phyloP scores from a whole-genome alignment of 1,284 basidiomycete genomes.

The Chalciporus sp. region DNA sequence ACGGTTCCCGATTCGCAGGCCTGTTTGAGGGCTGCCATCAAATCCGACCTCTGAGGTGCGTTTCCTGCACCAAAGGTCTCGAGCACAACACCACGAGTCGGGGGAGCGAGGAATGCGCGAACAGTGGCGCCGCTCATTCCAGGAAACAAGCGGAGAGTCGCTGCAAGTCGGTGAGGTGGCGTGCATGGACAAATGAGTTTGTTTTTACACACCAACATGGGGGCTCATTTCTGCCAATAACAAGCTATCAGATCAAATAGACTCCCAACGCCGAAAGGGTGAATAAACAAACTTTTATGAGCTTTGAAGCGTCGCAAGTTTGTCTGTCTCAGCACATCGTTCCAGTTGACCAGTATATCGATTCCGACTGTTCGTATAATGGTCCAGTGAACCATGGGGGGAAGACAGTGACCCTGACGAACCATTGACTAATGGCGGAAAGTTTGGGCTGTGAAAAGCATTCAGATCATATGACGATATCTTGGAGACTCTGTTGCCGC shows the following conservation, averaged over 20 bases:
- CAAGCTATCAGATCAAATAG: conserved; percentile 5
- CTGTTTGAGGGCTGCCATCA: conserved; percentile 71
- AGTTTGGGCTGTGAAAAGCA: conserved; percentile 88
- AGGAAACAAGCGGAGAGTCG: conserved; percentile 82
- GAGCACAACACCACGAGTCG: conserved; percentile 79
- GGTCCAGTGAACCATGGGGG: not conserved
- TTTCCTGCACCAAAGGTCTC: conserved; percentile 92
- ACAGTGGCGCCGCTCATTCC: conserved; percentile 78
- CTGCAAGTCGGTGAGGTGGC: conserved; percentile 39
- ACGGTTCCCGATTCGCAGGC: conserved; percentile 84
- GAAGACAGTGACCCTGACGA: not conserved
- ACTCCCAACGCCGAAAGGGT: not conserved
- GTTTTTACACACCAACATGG: conserved; percentile 62
- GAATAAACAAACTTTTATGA: conserved; percentile 62
- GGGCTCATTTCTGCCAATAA: conserved; percentile 64
- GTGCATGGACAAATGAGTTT: not conserved
- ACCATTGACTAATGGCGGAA: conserved; percentile 84
- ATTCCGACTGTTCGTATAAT: conserved; percentile 68
- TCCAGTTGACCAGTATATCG: conserved; percentile 87
- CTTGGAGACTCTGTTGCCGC: conserved; percentile 88
- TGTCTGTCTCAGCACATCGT: conserved; percentile 78
- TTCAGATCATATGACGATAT: conserved; percentile 83
- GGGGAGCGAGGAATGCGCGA: conserved; percentile 71
- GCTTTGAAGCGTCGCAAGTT: conserved; percentile 76
- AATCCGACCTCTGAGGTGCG: conserved; percentile 72